Percentiles rank a stretch among this genome's conserved stretches.
Evolutionary conservation across 345 rosid species (phyloP).

Genomic region (Chamaenerion angustifolium): DNA sequence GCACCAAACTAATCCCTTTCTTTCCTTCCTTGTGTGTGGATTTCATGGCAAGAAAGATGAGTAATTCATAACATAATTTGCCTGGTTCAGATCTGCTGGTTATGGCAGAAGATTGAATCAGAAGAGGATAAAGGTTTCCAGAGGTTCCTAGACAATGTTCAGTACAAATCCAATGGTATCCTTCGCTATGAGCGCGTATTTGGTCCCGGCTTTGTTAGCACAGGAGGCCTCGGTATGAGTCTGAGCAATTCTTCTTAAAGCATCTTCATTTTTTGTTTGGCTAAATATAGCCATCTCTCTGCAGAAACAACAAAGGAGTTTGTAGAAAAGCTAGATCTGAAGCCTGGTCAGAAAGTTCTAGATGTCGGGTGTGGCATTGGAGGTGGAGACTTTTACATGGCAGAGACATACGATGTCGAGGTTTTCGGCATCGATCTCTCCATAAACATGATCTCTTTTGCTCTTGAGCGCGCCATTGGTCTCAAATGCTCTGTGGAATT

Average conservation of each 20-base stretch:
- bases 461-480: slow-evolving; percentile 83
- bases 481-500: slow-evolving; percentile 75
- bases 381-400: slow-evolving; percentile 98
- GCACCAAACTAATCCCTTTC: slow-evolving; percentile 14
- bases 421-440: slow-evolving; percentile 92
- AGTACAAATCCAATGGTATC: slow-evolving; percentile 71
- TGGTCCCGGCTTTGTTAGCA: slow-evolving; percentile 87
- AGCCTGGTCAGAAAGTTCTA: slow-evolving; percentile 81
- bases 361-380: slow-evolving; percentile 99
- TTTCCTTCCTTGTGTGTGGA: too few species aligned
- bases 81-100: slow-evolving; percentile 80
- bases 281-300: background rate
- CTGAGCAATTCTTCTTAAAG: background rate
- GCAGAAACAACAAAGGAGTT: slow-evolving; percentile 93
- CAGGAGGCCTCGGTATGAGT: slow-evolving; percentile 40
- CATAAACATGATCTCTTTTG: slow-evolving; percentile 85
- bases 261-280: too few species aligned
- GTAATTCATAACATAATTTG: slow-evolving; percentile 1
- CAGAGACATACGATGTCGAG: slow-evolving; percentile 66
- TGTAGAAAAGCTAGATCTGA: slow-evolving; percentile 69
- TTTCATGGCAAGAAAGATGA: background rate
- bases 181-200: slow-evolving; percentile 83
- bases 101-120: slow-evolving; percentile 67
- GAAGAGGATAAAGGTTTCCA: slow-evolving; percentile 75
- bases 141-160: slow-evolving; percentile 82